Base-by-base conservation (phyloP, 2,329 filamentous ascomycete species). In the Ophiostoma angusticollis region DNA sequence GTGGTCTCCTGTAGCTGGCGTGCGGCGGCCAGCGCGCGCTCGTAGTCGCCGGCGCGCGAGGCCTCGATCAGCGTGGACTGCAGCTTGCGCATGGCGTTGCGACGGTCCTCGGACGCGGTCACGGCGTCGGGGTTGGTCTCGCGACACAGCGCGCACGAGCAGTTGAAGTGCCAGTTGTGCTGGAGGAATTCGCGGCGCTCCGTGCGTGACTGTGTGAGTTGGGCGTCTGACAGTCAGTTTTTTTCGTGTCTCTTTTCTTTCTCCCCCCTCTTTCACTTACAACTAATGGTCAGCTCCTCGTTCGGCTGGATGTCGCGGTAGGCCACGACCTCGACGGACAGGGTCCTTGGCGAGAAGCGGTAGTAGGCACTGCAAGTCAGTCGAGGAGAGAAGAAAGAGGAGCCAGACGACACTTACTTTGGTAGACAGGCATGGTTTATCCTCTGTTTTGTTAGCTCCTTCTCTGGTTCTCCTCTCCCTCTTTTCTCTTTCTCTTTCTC, bases 251-350 rank as follows among this genome's bases (percentile, higher is more conserved):
- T 11, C 4, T 17, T 9, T 3, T 6, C 19, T 12, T n/a, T n/a
- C n/a, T n/a, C n/a, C n/a, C n/a, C n/a, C n/a, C n/a, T n/a, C n/a
- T n/a, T n/a, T n/a, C 17, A 40, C 52, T 38, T 44, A 56, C 58
- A 61, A 48, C 55, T 59, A 35, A 59, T 55, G 19, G 50, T 58
- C 14, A 61, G 50, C 35, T 60, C 58, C 28, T 60, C 57, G 7
- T 52, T 54, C 0, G 55, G 49, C 29, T 52, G 31, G 8, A 59
- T 58, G 23, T 60, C 56, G 2, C 50, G 47, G 29, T 57, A 57
- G 1, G 57, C 56, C 1, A 56, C 45, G 3, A 58, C 52, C 16
- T 57, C 54, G 48, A 58, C 50, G 3, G 52, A 48, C 13, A 60
- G 31, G 1, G 52, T 55, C 7, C 47, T 49, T 7, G 47, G 47